These are phyloP conservation scores for Eruca vesicaria DNA, from an alignment of 441 rosid species.

Conservation along the genomic window DNA sequence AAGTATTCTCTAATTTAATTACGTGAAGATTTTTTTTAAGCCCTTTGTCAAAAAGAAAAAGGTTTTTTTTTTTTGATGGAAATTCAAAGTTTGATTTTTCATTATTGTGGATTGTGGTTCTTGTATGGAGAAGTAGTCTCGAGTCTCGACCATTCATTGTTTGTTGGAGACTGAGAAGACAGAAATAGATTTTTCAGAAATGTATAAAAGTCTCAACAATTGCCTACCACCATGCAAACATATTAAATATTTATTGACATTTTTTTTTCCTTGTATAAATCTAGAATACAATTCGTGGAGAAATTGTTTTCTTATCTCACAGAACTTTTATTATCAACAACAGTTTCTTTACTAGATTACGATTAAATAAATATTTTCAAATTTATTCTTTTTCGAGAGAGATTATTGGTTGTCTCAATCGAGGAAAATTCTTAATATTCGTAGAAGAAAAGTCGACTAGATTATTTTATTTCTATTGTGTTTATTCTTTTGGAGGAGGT, in stretches of 20 bases:
- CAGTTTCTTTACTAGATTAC: not conserved
- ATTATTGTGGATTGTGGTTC: not conserved
- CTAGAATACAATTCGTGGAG: slow-evolving; percentile 1
- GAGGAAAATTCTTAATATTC: not conserved
- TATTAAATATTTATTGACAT: not conserved
- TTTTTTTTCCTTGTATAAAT: not conserved
- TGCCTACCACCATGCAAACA: slow-evolving; percentile 27
- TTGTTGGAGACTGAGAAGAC: slow-evolving; percentile 24
- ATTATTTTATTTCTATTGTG: not conserved
- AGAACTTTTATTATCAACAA: slow-evolving; percentile 8
- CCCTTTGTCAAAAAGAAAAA: too few species aligned
- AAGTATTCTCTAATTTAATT: too few species aligned
- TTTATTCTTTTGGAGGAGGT: slow-evolving; percentile 16
- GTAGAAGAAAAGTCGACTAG: slow-evolving; percentile 29
- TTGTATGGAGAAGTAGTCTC: slow-evolving; percentile 11
- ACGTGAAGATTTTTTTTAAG: too few species aligned
- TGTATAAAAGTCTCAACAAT: slow-evolving; percentile 8
- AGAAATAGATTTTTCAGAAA: slow-evolving; percentile 4
- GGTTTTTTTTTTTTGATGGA: not conserved
- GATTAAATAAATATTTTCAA: not conserved
- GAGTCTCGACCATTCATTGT: slow-evolving; percentile 9
- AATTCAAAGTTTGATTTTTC: not conserved
- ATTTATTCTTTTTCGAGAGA: not conserved
- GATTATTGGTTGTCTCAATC: slow-evolving; percentile 28
- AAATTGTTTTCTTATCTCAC: slow-evolving; percentile 9